Conservation (phyloP, 352 stramenopile genomes). For the Pythium aristosporum region DNA sequence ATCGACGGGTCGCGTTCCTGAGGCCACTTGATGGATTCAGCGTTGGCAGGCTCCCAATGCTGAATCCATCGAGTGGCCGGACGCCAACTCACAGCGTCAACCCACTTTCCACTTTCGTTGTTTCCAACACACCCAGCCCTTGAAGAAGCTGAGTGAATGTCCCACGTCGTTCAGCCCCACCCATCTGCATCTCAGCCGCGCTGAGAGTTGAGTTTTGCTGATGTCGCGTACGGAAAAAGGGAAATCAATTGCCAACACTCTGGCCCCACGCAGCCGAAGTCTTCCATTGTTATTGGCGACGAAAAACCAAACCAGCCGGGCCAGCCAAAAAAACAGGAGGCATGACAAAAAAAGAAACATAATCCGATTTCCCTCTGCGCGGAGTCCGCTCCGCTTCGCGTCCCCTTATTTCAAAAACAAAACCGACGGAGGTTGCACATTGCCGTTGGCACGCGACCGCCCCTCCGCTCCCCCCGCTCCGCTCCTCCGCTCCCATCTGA, state of each 20-base stretch:
- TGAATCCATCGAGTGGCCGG: slow-evolving; percentile 12
- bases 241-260: slow-evolving; percentile 10
- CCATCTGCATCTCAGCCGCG: background rate
- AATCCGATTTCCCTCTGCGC: slow-evolving; percentile 4
- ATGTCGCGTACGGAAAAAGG: slow-evolving; percentile 17
- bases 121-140: slow-evolving; percentile 1
- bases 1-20: background rate
- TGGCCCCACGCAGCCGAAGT: background rate
- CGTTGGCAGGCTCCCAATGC: no score
- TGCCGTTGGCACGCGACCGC: background rate
- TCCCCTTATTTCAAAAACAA: background rate
- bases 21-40: no score
- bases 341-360: slow-evolving; percentile 22
- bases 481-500: slow-evolving; percentile 15
- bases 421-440: no score
- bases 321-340: slow-evolving; percentile 2
- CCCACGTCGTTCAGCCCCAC: background rate
- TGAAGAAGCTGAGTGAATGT: slow-evolving; percentile 8
- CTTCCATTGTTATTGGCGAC: background rate
- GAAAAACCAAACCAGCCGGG: background rate
- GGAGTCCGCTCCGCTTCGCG: background rate
- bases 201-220: background rate
- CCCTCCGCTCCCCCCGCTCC: background rate
- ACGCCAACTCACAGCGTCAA: slow-evolving; percentile 1
- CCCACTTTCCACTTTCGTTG: slow-evolving; percentile 7